phyloP scores from a whole-genome alignment of 2,329 filamentous ascomycete genomes.

The Talaromyces albobiverticillius region DNA sequence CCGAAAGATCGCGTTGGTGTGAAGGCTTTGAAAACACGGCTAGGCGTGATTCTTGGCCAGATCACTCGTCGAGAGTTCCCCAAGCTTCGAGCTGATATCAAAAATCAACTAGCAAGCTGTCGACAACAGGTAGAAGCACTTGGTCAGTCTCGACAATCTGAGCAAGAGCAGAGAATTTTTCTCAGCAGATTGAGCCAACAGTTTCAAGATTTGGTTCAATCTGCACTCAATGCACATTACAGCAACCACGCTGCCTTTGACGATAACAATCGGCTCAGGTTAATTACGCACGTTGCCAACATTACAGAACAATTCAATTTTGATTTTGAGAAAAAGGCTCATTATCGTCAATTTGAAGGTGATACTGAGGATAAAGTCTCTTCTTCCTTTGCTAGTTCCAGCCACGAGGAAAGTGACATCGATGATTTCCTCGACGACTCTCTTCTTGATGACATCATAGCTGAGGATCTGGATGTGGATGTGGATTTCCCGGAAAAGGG shows the following conservation, averaged over 20 bases:
- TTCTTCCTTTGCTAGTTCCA: too few relatives aligned
- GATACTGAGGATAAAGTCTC: neutral
- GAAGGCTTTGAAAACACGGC: conserved; percentile 34
- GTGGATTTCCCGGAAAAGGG: conserved; percentile 13
- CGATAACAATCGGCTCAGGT: conserved; percentile 24
- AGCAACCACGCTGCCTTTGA: conserved; percentile 33
- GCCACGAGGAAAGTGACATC: neutral
- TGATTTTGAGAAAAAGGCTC: conserved; percentile 19
- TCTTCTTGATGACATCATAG: neutral
- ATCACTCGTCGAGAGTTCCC: conserved; percentile 48
- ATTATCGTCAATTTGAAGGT: conserved; percentile 19
- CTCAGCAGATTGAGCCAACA: neutral
- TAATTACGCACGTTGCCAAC: conserved; percentile 33
- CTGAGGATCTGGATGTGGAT: neutral
- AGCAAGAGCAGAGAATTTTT: conserved; percentile 18
- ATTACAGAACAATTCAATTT: conserved; percentile 23
- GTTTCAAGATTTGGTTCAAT: conserved; percentile 6
- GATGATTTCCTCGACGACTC: neutral
- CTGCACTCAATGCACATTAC: conserved; percentile 31
- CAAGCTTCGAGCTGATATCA: conserved; percentile 39
- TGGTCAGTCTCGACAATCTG: conserved; percentile 32
- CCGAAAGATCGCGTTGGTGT: conserved; percentile 41
- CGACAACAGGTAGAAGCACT: conserved; percentile 28
- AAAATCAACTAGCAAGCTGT: conserved; percentile 26
- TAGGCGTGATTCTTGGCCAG: conserved; percentile 41